Conservation (phyloP, 495 filamentous ascomycete genomes). For the Penicillium coprophilum region DNA sequence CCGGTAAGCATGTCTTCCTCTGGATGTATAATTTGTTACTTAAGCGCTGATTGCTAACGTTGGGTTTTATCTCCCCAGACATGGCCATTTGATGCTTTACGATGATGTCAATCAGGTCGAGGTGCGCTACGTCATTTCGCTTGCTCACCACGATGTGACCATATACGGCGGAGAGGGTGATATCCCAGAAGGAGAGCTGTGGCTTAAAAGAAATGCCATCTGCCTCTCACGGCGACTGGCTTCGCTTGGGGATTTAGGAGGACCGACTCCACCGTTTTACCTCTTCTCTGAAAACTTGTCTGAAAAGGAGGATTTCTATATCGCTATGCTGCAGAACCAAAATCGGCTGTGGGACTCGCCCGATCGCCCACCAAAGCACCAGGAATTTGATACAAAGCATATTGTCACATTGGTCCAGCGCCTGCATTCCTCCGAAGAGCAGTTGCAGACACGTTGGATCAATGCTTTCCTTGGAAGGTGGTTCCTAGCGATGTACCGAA, state of each 20-base stretch:
- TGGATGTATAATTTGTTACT: neutral
- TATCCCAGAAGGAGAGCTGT: slow-evolving; percentile 89
- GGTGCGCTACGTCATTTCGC: slow-evolving; percentile 89
- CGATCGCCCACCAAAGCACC: slow-evolving; percentile 64
- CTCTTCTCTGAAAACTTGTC: slow-evolving; percentile 92
- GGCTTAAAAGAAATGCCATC: slow-evolving; percentile 93
- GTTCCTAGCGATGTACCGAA: slow-evolving; percentile 86
- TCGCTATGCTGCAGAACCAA: slow-evolving; percentile 83
- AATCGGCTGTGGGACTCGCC: slow-evolving; percentile 58
- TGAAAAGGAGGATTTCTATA: slow-evolving; percentile 97
- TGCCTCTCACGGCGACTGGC: slow-evolving; percentile 72
- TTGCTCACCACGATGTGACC: slow-evolving; percentile 82
- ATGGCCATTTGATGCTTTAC: slow-evolving; percentile 96
- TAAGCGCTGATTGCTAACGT: slow-evolving; percentile 20
- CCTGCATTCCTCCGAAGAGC: slow-evolving; percentile 88
- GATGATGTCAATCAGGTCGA: slow-evolving; percentile 87
- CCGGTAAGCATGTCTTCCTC: slow-evolving; percentile 53
- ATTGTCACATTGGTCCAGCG: slow-evolving; percentile 84
- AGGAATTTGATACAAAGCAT: slow-evolving; percentile 79
- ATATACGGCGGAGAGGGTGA: slow-evolving; percentile 79
- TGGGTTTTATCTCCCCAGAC: slow-evolving; percentile 51
- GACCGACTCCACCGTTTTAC: slow-evolving; percentile 76
- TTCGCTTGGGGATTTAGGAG: slow-evolving; percentile 57
- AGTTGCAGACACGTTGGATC: slow-evolving; percentile 88
- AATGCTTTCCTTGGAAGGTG: slow-evolving; percentile 86